Evolutionary conservation across 2,329 filamentous ascomycete species (phyloP), one percentile per base, ranked within the genome.

Genomic region (Fusarium annulatum): DNA sequence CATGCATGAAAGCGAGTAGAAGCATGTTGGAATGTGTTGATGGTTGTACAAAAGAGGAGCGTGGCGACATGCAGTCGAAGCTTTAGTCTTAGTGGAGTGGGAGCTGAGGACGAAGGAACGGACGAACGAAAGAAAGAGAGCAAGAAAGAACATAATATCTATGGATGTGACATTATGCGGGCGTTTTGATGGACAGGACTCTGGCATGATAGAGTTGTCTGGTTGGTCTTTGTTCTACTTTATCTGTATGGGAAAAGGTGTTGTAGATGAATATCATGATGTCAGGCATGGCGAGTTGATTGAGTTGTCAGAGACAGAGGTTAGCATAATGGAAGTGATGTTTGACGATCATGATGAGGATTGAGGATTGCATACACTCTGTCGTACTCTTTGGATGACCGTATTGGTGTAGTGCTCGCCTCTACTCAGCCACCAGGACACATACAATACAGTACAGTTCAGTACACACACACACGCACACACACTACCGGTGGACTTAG

Each of bases 231-330:
- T 41, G 55, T 55, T 52, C 59, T 38, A 58, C 49, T 61, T 65
- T 61, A 60, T 46, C 48, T 76, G 60, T 68, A 74, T 28, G 55
- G 52, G 55, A 45, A 45, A 73, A 46, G 52, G 42, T 60, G 51
- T 56, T 71, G 73, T 71, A 77, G 69, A 77, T 59, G 62, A 67
- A 64, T 64, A 48, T 59, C 51, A 74, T 70, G 67, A 76, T 67
- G 72, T 43, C 66, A 68, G 42, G 61, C 38, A 53, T 64, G 63
- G 52, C 33, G 39, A 49, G 61, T 55, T 52, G 42, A 53, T 52
- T 65, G 61, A 60, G 55, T 61, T 65, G 62, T 33, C 39, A 52
- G 59, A 69, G 48, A 53, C 42, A 67, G 57, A 43, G 38, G 63
- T 42, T 57, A 52, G 56, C 48, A 60, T 46, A 46, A 69, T 45